Percentiles rank a stretch among this genome's conserved stretches.
These are phyloP conservation scores for Fusarium floridanum DNA, from an alignment of 2,329 filamentous ascomycete species.

Conservation along the genomic window DNA sequence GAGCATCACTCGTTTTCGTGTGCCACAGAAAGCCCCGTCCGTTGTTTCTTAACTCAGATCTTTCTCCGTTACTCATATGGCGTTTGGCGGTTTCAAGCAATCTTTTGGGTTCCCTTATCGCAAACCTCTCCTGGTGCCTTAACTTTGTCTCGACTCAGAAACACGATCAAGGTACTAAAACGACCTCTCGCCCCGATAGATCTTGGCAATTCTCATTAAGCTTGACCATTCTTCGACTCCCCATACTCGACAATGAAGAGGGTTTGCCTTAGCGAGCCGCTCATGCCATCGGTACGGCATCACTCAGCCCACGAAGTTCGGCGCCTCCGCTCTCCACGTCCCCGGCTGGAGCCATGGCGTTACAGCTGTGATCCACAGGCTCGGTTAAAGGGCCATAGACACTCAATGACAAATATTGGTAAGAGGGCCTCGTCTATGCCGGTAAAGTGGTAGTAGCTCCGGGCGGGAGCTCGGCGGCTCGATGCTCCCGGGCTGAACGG, in stretches of 20 bases:
- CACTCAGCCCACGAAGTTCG: constrained; percentile 19
- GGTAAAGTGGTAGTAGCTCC: background rate
- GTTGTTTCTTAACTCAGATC: constrained; percentile 1
- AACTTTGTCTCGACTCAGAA: background rate
- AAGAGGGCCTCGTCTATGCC: background rate
- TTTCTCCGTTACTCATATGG: background rate
- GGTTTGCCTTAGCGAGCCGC: background rate
- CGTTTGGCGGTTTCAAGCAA: background rate
- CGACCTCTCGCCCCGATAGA: constrained; percentile 8
- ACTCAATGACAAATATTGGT: constrained; percentile 27
- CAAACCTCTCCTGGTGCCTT: constrained; percentile 28
- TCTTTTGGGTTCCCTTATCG: background rate
- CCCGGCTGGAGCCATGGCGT: background rate
- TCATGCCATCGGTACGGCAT: background rate
- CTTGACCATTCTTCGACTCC: background rate
- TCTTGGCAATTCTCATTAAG: background rate
- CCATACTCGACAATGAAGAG: background rate
- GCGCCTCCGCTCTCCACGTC: constrained; percentile 29
- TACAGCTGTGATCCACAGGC: constrained; percentile 2
- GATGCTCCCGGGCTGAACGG: constrained; percentile 5
- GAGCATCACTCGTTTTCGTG: background rate
- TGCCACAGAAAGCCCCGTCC: background rate
- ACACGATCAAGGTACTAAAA: constrained; percentile 2
- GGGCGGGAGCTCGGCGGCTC: constrained; percentile 10
- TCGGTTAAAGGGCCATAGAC: background rate